Evolutionary conservation across 2,329 filamentous ascomycete species (phyloP).

Genomic region (Xylaria multiplex): DNA sequence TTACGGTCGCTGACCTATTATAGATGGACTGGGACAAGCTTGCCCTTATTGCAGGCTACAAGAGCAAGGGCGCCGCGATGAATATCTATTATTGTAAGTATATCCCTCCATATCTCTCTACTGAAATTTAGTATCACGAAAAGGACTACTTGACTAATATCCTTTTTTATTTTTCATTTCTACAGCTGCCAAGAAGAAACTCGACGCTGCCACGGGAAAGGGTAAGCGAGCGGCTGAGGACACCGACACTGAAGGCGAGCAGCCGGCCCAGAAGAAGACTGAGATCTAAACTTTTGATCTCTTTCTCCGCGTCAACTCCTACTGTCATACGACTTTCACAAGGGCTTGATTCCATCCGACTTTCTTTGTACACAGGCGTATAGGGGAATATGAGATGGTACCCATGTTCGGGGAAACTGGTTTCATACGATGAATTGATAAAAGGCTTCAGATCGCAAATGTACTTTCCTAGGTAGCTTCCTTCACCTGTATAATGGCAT

Average conservation of each 20-base stretch:
- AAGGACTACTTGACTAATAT: no score
- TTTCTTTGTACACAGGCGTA: no score
- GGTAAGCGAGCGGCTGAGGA: no score
- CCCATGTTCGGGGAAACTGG: neutral
- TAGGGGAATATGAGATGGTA: neutral
- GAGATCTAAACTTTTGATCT: no score
- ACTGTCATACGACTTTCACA: no score
- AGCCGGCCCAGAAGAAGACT: neutral
- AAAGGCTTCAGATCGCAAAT: constrained; percentile 8
- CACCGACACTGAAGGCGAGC: neutral
- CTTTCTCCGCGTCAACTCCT: no score
- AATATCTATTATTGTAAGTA: constrained; percentile 38
- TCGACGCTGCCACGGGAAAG: neutral
- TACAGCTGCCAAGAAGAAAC: constrained; percentile 25
- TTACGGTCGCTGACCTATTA: constrained; percentile 3
- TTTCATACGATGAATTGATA: neutral
- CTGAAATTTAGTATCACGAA: no score
- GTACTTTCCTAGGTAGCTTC: neutral
- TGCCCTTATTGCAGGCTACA: constrained; percentile 37
- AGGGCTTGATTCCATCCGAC: no score
- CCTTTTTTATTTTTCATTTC: neutral
- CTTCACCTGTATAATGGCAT: neutral
- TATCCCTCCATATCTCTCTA: neutral
- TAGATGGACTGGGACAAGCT: constrained; percentile 40
- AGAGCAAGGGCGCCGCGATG: constrained; percentile 30